Evolutionary conservation across 306 rosid genomes (phyloP), one percentile per base, ranked within the genome.

Genomic region (Malus fusca): DNA sequence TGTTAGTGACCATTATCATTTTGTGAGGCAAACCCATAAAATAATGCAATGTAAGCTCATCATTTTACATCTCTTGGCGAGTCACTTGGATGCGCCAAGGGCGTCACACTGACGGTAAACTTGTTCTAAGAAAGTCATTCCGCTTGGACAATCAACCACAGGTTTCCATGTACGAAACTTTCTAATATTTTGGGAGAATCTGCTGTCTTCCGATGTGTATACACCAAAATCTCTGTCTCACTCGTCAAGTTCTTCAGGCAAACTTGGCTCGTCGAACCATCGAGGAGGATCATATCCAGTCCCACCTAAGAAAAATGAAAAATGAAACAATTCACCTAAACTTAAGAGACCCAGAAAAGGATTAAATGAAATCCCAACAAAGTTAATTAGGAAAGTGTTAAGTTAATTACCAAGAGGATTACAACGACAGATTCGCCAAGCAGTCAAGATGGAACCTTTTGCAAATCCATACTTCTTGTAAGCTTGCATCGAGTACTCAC

Each of bases 401-500:
- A 59, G 65, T 17, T 30, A n/a, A 77, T 76, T 89, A 94, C 97
- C 98, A 71, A 94, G 86, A 22, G 98, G 98, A 85, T 94, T 94
- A 77, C 98, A 92, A 52, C 98, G 95, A 78, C 96, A 92, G 21
- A 92, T 64, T 35, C 98, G 97, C 90, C 95, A 94, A 25, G 88
- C 80, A 28, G 96, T 91, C 90, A 94, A 84, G 69, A 87, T 62
- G 0, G 93, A 84, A 37, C 98, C 98, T 87, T 88, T 92, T 51
- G 75, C 78, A 73, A 87, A 66, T 55, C 98, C 98, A 67, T 94
- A 90, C 69, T 83, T 90, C 90, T 92, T 88, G 88, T 92, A 94
- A 76, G 98, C 98, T 84, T 88, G 86, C 97, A 94, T 94, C 53
- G 96, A 90, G 83, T 94, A 94, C 89, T 91, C 97, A 68, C 98